Evolutionary conservation across 768 basidiomycete genomes (phyloP), one percentile per base, ranked within the genome.

Genomic region (Tylopilus plumbeoviolaceoides): DNA sequence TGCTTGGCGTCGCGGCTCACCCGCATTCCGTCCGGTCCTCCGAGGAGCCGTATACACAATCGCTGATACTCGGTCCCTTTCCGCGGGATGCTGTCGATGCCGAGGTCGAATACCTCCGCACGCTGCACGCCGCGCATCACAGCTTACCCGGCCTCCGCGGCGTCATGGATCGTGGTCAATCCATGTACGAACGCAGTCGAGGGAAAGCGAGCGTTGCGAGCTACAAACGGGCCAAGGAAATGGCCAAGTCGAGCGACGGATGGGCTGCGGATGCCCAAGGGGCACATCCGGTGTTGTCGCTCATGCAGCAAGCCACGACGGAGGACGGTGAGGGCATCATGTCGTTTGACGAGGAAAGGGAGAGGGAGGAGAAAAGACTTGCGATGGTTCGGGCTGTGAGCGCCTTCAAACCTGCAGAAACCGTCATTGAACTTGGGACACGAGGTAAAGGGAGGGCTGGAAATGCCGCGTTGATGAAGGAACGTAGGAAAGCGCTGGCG

Each of bases 111-210:
- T 87, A 88, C 63, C 72, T 91, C 51, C 76, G 79, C 48, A 75
- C 80, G 11, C 71, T 93, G 30, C 84, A 90, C 44, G 78, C 77
- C 17, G 68, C 76, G 31, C 81, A 89, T 48, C 81, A 83, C 57
- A 78, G 79, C 11, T 78, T 98, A 23, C 73, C 79, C 10, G 72
- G 77, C 40, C 71, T 95, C 27, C 78, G 87, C 20, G 83, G 84
- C 5, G 91, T 98, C 53, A 95, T 95, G 84, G 77, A 78, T 55
- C 84, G 91, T 47, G 95, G 94, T 0, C 93, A 98, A 58, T 73
- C 79, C 2, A 89, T 98, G 91, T 98, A 95, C 67, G 94, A 98
- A 63, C 84, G 93, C 30, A 91, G 90, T 56, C 87, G 91, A 67
- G 89, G 88, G 20, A 97, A 95, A 65, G 95, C 95, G 17, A 89